phyloP scores from a whole-genome alignment of 108 stramenopile genomes.

The Cyclostephanos tholiformis region DNA sequence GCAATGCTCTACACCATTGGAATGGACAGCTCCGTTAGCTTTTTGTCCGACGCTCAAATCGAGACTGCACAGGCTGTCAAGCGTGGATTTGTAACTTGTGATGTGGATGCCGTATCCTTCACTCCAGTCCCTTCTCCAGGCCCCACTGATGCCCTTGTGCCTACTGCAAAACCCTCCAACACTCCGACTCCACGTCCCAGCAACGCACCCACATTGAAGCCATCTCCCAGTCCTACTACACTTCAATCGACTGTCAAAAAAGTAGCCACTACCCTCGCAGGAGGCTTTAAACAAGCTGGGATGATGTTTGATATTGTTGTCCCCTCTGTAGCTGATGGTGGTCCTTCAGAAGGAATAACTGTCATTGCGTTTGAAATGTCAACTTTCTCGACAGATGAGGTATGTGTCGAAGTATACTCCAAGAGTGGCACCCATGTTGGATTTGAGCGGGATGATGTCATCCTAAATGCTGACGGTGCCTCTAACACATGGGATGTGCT shows the following conservation, averaged over 20 bases:
- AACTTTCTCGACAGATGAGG: conserved; percentile 31
- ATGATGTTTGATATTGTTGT: conserved; percentile 47
- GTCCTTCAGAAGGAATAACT: conserved; percentile 37
- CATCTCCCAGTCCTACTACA: conserved; percentile 23
- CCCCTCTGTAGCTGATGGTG: conserved; percentile 39
- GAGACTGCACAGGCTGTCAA: conserved; percentile 55
- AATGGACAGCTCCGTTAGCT: conserved; percentile 6
- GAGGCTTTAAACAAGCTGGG: conserved; percentile 39
- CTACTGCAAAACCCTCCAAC: conserved; percentile 8
- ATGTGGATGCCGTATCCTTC: conserved; percentile 26
- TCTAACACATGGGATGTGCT: conserved; percentile 28
- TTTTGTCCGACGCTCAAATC: conserved; percentile 32
- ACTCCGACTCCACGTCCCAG: conserved; percentile 26
- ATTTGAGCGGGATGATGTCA: conserved; percentile 24
- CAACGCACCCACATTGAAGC: background rate
- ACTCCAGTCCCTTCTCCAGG: conserved; percentile 28
- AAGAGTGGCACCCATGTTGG: conserved; percentile 45
- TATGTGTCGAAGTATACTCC: conserved; percentile 47
- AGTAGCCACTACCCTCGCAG: conserved; percentile 35
- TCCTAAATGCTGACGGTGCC: conserved; percentile 11
- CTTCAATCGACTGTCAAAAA: conserved; percentile 22
- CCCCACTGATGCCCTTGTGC: conserved; percentile 6
- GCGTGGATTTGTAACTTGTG: conserved; percentile 43
- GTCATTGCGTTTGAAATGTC: conserved; percentile 38
- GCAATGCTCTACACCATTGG: conserved; percentile 34